These are phyloP conservation scores for Sphenostylis stenocarpa DNA, from an alignment of 306 rosid species.

Conservation along the genomic window DNA sequence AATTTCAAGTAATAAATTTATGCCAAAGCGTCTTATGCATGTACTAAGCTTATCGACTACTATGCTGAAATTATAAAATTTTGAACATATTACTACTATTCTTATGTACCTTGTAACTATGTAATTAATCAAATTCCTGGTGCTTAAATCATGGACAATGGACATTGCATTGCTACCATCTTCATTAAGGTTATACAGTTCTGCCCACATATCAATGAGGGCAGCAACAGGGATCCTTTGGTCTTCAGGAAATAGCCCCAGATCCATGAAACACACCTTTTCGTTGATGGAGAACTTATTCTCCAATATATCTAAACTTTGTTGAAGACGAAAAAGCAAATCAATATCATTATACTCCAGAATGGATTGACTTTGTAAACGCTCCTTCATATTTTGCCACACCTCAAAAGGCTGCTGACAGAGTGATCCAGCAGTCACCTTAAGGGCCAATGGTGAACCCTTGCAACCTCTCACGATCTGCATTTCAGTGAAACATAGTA, in stretches of 20 bases:
- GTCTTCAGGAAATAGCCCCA: conserved; percentile 72
- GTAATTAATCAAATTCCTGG: conserved; percentile 46
- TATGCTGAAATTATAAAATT: not conserved
- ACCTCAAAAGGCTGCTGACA: conserved; percentile 36
- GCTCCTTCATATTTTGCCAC: conserved; percentile 47
- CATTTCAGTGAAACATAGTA: conserved; percentile 7
- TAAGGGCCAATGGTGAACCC: conserved; percentile 62
- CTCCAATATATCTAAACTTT: conserved; percentile 55
- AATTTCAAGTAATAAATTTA: too few species aligned
- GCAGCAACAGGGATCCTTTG: conserved; percentile 57
- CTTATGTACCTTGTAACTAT: conserved; percentile 57
- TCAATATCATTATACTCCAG: conserved; percentile 32
- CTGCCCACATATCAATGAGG: conserved; percentile 70
- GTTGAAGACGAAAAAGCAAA: conserved; percentile 50
- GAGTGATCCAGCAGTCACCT: conserved; percentile 55
- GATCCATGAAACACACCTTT: conserved; percentile 67
- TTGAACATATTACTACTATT: not conserved
- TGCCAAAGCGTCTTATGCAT: not conserved
- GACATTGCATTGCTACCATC: conserved; percentile 42
- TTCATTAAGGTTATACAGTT: conserved; percentile 46
- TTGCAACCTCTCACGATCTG: conserved; percentile 61
- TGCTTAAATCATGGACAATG: conserved; percentile 35
- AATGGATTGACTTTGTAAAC: conserved; percentile 41
- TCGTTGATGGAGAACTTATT: conserved; percentile 31
- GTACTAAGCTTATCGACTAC: not conserved